Conservation (phyloP, 371 early-diverging fungal genomes). For the Rhizopus sp. region DNA sequence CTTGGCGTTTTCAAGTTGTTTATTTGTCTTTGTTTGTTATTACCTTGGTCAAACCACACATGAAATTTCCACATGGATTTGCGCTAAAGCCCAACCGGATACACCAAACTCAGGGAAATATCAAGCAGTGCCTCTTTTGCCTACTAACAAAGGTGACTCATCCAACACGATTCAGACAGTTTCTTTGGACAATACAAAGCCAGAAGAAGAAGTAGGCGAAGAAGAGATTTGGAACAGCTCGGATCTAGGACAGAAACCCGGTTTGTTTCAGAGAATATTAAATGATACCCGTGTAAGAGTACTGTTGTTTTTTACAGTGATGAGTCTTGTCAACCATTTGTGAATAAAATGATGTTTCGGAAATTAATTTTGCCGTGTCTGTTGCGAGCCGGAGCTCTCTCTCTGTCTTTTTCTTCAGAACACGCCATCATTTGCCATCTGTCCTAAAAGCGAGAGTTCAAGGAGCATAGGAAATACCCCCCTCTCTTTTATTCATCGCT, state of each 20-base stretch:
- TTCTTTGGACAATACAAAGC: neutral
- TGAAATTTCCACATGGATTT: slow-evolving; percentile 44
- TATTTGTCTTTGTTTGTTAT: slow-evolving; percentile 62
- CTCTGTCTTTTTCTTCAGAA: neutral
- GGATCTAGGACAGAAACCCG: slow-evolving; percentile 2
- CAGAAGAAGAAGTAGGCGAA: slow-evolving; percentile 4
- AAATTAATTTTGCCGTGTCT: neutral
- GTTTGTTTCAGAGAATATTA: neutral
- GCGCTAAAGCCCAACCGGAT: slow-evolving; percentile 9
- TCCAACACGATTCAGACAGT: neutral
- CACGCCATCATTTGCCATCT: neutral
- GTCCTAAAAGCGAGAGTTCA: neutral
- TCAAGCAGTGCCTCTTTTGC: slow-evolving; percentile 26
- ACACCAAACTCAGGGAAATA: slow-evolving; percentile 14
- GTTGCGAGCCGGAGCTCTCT: neutral
- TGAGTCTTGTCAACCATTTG: slow-evolving; percentile 12
- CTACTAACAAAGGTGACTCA: neutral
- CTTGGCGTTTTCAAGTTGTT: slow-evolving; percentile 44
- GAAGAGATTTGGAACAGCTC: slow-evolving; percentile 8
- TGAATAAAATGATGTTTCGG: slow-evolving; percentile 3
- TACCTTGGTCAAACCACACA: slow-evolving; percentile 55
- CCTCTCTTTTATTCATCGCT: neutral
- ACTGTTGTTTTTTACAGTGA: slow-evolving; percentile 9
- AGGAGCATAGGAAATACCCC: neutral
- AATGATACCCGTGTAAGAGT: slow-evolving; percentile 13